Evolutionary conservation across 805 yeast species (phyloP), one percentile per base, ranked within the genome.

Genomic region (Metschnikowia koreensis): DNA sequence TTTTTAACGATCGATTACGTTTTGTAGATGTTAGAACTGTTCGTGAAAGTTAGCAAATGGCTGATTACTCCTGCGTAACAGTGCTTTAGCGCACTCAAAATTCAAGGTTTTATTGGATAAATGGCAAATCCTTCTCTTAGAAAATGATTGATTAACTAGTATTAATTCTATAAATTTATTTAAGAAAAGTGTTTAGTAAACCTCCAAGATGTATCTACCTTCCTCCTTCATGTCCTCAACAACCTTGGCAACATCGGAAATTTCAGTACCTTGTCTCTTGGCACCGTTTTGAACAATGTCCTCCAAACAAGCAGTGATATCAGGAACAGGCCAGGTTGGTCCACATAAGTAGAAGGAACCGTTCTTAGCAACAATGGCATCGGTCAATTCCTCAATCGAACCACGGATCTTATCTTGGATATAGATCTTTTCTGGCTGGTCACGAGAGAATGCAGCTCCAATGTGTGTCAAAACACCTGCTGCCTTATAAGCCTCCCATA

Each of bases 301-400:
- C 64, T 87, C 87, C 60, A 93, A 76, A 62, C 97, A 96, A 41
- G 86, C 87, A 48, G 97, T 88, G 62, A 93, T 88, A 68, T 92
- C 97, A 10, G 98, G 97, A 65, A 93, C 97, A 34, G 98, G 98
- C 98, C 98, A 93, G 1, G 97, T 93, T 41, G 98, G 98, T 56
- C 98, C 98, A 83, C 98, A 93, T 67, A 93, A 79, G 75, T 93
- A 93, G 81, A 93, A 93, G 27, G 91, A 85, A 52, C 98, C 98
- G 52, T 85, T 75, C 73, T 91, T 80, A 57, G 76, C 73, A 41
- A 84, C 86, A 70, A 93, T 82, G 46, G 97, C 92, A 41, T 83
- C 88, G 44, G 87, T 87, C 69, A 93, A 79, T 41, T 82, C 86
- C 47, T 76, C 79, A 63, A 89, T 73, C 52, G 83, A 81, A 67